Evolutionary conservation across 805 yeast species (phyloP).

Genomic region (Suhomyces sp.): DNA sequence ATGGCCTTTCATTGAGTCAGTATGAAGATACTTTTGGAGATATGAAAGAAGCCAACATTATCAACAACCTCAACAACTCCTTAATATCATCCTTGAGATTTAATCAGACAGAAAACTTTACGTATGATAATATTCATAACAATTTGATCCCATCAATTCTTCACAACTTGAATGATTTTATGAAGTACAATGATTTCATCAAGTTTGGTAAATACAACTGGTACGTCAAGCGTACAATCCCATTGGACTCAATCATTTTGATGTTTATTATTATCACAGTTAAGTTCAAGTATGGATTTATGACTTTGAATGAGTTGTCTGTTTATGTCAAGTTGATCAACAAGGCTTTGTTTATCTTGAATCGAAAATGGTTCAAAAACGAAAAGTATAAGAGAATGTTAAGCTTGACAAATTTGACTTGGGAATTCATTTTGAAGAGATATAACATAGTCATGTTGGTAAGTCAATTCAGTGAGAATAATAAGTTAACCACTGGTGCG

Average conservation of each 20-base stretch:
- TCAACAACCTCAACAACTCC: conserved; percentile 36
- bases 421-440: conserved; percentile 43
- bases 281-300: conserved; percentile 46
- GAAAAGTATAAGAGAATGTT: conserved; percentile 47
- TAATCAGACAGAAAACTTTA: conserved; percentile 40
- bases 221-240: conserved; percentile 61
- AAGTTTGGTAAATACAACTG: conserved; percentile 57
- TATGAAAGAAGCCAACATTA: conserved; percentile 38
- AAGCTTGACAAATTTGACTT: conserved; percentile 40
- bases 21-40: conserved; percentile 43
- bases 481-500: conserved; percentile 3
- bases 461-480: conserved; percentile 22
- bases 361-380: conserved; percentile 46
- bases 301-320: conserved; percentile 36
- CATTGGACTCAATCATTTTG: conserved; percentile 56
- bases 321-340: conserved; percentile 41
- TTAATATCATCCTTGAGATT: conserved; percentile 37
- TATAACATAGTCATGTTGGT: conserved; percentile 32
- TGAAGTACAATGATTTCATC: conserved; percentile 51
- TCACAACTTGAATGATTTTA: conserved; percentile 56
- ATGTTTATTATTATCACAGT: conserved; percentile 52
- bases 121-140: conserved; percentile 51
- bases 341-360: conserved; percentile 42
- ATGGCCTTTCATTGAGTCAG: conserved; percentile 28
- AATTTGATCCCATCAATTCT: conserved; percentile 57